These are phyloP conservation scores for Sphaerulina populicola DNA, from an alignment of 2,329 filamentous ascomycete species.

Conservation along the genomic window DNA sequence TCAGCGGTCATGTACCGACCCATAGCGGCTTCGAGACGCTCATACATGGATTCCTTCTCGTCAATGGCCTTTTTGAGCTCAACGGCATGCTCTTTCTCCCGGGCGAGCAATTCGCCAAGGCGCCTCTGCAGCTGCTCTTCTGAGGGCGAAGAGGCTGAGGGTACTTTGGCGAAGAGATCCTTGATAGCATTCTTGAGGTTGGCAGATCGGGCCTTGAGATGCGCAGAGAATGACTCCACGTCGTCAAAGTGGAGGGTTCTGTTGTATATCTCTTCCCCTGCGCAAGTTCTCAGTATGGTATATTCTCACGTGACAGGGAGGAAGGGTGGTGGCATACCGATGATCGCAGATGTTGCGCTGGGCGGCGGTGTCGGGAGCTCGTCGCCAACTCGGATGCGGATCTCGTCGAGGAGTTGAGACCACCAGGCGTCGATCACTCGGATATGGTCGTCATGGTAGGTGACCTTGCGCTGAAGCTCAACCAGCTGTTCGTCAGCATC, in stretches of 20 bases:
- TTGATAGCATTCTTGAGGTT: slow-evolving; percentile 68
- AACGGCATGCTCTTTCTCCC: slow-evolving; percentile 58
- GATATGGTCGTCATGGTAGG: slow-evolving; percentile 86
- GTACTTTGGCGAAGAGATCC: slow-evolving; percentile 51
- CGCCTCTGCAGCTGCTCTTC: slow-evolving; percentile 64
- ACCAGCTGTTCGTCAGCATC: slow-evolving; percentile 73
- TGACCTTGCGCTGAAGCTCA: slow-evolving; percentile 67
- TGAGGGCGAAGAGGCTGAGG: slow-evolving; percentile 52
- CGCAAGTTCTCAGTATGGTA: slow-evolving; percentile 26
- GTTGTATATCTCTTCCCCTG: slow-evolving; percentile 40
- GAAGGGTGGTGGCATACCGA: slow-evolving; percentile 27
- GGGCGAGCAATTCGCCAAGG: slow-evolving; percentile 64
- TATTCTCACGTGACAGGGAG: slow-evolving; percentile 23
- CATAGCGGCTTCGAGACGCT: slow-evolving; percentile 80
- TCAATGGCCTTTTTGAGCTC: slow-evolving; percentile 26
- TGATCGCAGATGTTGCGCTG: slow-evolving; percentile 23
- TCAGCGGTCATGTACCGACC: slow-evolving; percentile 91
- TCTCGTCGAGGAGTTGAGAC: slow-evolving; percentile 57
- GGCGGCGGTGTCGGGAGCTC: slow-evolving; percentile 28
- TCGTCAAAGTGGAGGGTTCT: slow-evolving; percentile 49
- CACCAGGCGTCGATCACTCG: slow-evolving; percentile 90
- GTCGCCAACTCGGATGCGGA: slow-evolving; percentile 38
- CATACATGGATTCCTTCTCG: slow-evolving; percentile 50
- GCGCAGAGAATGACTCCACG: slow-evolving; percentile 60
- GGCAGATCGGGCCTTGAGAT: slow-evolving; percentile 67